A percentile compares a stretch with the other conserved stretches of the same genome.
These are phyloP conservation scores for Cytidiella melzeri DNA, from an alignment of 768 basidiomycete genomes.

Conservation along the genomic window DNA sequence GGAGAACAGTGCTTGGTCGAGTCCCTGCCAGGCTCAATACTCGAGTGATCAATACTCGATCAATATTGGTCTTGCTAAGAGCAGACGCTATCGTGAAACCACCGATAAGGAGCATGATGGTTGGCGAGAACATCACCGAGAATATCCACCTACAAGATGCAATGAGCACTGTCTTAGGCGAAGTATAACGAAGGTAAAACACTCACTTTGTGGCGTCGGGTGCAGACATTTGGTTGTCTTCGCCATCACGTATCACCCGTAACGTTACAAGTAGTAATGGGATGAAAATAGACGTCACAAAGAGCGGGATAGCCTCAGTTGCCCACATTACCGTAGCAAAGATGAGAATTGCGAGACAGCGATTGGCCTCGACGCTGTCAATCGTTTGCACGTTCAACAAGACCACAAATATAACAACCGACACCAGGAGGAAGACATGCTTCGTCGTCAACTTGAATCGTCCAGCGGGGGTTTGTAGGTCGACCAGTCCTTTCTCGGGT, in stretches of 20 bases:
- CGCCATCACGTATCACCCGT: constrained; percentile 61
- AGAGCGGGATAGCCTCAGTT: constrained; percentile 94
- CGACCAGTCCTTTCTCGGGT: constrained; percentile 32
- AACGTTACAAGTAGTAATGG: constrained; percentile 86
- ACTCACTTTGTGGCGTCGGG: constrained; percentile 78
- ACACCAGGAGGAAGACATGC: constrained; percentile 50
- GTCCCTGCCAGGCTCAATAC: constrained; percentile 89
- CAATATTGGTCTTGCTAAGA: constrained; percentile 91
- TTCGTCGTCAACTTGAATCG: constrained; percentile 58
- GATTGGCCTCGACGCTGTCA: constrained; percentile 66
- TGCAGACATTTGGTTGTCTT: constrained; percentile 50
- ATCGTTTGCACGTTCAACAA: constrained; percentile 45
- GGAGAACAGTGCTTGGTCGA: constrained; percentile 75
- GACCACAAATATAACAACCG: constrained; percentile 49
- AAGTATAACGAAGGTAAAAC: background rate
- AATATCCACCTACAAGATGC: constrained; percentile 67
- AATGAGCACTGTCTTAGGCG: constrained; percentile 1
- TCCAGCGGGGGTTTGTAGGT: constrained; percentile 61
- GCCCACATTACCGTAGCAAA: constrained; percentile 96
- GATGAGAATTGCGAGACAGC: constrained; percentile 82
- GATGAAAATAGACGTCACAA: constrained; percentile 90
- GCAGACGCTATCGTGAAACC: constrained; percentile 98
- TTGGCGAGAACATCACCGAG: constrained; percentile 93
- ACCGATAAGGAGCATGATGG: constrained; percentile 96
- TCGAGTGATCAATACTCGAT: constrained; percentile 84